phyloP scores from a whole-genome alignment of 2,329 filamentous ascomycete species.

The Fusarium torulosum region DNA sequence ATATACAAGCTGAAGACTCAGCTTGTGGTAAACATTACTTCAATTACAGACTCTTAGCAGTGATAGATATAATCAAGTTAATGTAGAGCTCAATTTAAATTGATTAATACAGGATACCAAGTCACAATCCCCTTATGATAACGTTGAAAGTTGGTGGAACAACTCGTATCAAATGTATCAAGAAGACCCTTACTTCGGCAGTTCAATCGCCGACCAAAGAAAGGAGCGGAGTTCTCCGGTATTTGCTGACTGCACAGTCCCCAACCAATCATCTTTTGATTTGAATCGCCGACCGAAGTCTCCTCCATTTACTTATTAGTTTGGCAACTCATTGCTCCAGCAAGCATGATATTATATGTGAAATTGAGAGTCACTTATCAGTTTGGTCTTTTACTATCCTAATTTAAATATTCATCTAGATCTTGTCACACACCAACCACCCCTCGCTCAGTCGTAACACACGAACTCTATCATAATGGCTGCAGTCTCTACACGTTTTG shows the following conservation, averaged over 20 bases:
- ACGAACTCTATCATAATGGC: not conserved
- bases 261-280: not conserved
- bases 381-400: not conserved
- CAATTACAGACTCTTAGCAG: too few species aligned
- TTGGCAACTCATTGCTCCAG: not conserved
- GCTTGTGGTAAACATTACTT: too few species aligned
- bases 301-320: not conserved
- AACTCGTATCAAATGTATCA: not conserved
- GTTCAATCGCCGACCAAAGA: conserved; percentile 5
- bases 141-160: too few species aligned
- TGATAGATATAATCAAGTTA: too few species aligned
- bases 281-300: not conserved
- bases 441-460: not conserved
- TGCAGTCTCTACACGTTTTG: conserved; percentile 15
- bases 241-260: rapidly evolving
- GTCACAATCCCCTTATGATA: not conserved
- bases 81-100: too few species aligned
- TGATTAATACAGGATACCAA: too few species aligned
- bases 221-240: not conserved
- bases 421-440: not conserved
- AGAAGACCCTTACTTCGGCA: not conserved
- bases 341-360: not conserved
- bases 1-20: not conserved
- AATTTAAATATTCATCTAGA: not conserved
- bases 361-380: not conserved